Evolutionary conservation across 768 basidiomycete species (phyloP).

Genomic region (Tricholoma saponaceum): DNA sequence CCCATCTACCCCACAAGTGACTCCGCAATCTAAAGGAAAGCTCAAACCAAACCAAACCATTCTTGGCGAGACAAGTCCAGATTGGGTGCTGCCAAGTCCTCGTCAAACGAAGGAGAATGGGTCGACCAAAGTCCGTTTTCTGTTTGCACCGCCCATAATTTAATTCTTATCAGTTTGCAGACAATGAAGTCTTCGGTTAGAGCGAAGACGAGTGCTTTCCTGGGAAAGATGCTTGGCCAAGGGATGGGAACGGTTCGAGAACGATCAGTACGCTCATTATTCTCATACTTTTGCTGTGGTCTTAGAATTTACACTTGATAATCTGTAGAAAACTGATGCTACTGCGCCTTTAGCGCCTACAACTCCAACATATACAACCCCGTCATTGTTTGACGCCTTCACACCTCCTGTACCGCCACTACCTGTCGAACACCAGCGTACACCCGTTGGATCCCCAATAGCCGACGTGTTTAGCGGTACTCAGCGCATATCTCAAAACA

Average conservation of each 20-base stretch:
- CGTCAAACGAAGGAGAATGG: conserved; percentile 39
- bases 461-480: conserved; percentile 44
- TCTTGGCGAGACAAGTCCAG: conserved; percentile 21
- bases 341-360: conserved; percentile 30
- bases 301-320: conserved; percentile 12
- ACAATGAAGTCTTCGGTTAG: conserved; percentile 60
- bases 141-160: background rate
- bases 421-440: conserved; percentile 38
- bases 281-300: conserved; percentile 11
- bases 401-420: conserved; percentile 50
- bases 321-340: conserved; percentile 52
- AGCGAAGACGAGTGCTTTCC: conserved; percentile 75
- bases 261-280: conserved; percentile 50
- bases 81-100: conserved; percentile 48
- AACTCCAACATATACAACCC: conserved; percentile 35
- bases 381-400: conserved; percentile 40
- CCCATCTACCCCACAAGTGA: conserved; percentile 21
- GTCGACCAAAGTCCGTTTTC: conserved; percentile 44
- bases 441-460: conserved; percentile 39
- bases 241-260: conserved; percentile 49
- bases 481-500: conserved; percentile 28
- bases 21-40: conserved; percentile 34
- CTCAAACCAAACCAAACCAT: conserved; percentile 15
- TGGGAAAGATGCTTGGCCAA: conserved; percentile 76
- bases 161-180: conserved; percentile 24